Evolutionary conservation across 2,329 filamentous ascomycete genomes (phyloP).

Genomic region (Colletotrichum karsti): DNA sequence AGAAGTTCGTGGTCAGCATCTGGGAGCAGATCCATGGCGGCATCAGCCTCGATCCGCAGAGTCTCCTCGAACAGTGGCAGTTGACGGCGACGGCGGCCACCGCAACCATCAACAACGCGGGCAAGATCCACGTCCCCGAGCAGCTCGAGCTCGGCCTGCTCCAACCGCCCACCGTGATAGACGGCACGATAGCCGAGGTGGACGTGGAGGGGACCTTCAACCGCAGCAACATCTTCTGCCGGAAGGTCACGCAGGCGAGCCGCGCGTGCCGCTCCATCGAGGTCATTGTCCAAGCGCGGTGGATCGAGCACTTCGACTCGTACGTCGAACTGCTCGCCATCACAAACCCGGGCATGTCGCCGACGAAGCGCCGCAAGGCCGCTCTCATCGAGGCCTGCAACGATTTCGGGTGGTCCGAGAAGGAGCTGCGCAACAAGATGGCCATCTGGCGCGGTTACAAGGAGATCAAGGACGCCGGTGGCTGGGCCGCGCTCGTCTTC

Average conservation of each 20-base stretch:
- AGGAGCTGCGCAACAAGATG: constrained; percentile 61
- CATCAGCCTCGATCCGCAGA: constrained; percentile 37
- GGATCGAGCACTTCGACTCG: constrained; percentile 63
- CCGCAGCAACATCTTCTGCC: constrained; percentile 40
- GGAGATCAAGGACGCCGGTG: constrained; percentile 64
- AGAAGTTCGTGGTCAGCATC: constrained; percentile 41
- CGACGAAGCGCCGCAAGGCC: constrained; percentile 58
- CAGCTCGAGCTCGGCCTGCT: constrained; percentile 22
- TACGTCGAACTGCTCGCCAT: constrained; percentile 52
- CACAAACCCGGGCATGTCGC: constrained; percentile 48
- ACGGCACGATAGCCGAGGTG: constrained; percentile 12
- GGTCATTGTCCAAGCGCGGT: constrained; percentile 65
- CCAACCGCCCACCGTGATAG: constrained; percentile 18
- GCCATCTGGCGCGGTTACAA: constrained; percentile 65
- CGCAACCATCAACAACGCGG: constrained; percentile 30
- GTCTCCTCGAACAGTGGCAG: constrained; percentile 37
- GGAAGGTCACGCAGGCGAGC: constrained; percentile 49
- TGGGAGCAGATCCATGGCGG: constrained; percentile 44
- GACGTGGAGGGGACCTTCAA: constrained; percentile 35
- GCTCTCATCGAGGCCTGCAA: constrained; percentile 61
- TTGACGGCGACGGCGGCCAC: constrained; percentile 29
- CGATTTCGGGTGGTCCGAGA: constrained; percentile 64
- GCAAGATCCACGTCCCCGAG: constrained; percentile 23
- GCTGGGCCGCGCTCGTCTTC: constrained; percentile 64
- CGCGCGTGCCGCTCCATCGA: constrained; percentile 64